A percentile compares a stretch with the other conserved stretches of the same genome.
Conservation (phyloP, 768 basidiomycete genomes). For the Mycena belliarum region DNA sequence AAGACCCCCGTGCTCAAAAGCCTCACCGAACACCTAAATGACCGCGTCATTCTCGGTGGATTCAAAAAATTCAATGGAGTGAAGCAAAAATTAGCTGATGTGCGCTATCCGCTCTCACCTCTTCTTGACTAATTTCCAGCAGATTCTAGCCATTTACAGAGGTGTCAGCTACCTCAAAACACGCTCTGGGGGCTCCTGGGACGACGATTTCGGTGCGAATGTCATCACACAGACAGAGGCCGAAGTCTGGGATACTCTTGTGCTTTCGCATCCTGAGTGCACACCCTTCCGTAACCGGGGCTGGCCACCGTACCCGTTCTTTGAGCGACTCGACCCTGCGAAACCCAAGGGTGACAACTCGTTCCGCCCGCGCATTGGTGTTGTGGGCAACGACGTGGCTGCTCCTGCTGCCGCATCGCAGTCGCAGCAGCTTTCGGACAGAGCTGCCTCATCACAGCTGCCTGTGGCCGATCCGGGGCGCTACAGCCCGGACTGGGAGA, state of each 20-base stretch:
- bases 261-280: not conserved
- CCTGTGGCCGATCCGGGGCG: not conserved
- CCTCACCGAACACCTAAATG: not conserved
- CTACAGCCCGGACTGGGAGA: not conserved
- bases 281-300: not conserved
- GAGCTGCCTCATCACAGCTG: not conserved
- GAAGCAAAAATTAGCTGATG: conserved; percentile 1
- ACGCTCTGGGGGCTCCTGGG: conserved; percentile 3
- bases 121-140: not conserved
- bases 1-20: not conserved
- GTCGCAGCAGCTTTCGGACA: not conserved
- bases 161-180: conserved; percentile 1
- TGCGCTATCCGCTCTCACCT: not conserved
- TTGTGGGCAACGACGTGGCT: not conserved
- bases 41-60: not conserved
- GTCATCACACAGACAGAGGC: not conserved
- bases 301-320: not conserved
- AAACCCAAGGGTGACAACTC: conserved; percentile 6
- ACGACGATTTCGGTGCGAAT: not conserved
- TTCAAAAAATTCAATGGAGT: not conserved
- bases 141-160: not conserved
- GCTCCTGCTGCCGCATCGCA: not conserved
- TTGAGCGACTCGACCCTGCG: conserved; percentile 6
- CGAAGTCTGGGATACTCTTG: not conserved
- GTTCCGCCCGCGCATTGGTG: conserved; percentile 1